These are phyloP conservation scores for Cryphonectria nitschkei DNA, from an alignment of 2,329 filamentous ascomycete species.

Conservation along the genomic window DNA sequence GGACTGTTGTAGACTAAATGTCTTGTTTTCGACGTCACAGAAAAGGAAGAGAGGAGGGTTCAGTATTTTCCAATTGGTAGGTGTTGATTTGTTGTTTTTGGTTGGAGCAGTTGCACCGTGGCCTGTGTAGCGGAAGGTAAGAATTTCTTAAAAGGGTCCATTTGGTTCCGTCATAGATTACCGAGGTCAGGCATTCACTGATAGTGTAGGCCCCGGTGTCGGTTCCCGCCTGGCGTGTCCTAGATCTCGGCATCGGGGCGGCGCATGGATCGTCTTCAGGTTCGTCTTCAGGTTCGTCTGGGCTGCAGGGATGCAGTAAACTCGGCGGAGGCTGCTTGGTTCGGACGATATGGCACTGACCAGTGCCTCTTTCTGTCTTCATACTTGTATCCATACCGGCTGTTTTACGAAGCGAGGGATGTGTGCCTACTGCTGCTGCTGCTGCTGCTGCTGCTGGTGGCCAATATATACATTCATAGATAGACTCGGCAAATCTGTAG, in stretches of 20 bases:
- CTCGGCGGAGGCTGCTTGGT: background rate
- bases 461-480: background rate
- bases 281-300: background rate
- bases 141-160: conserved; percentile 9
- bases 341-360: conserved; percentile 12
- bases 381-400: no score
- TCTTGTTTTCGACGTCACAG: background rate
- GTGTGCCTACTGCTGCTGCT: background rate
- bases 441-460: background rate
- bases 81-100: background rate
- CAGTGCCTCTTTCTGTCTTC: background rate
- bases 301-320: conserved; percentile 12
- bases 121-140: background rate
- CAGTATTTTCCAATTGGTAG: background rate
- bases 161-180: conserved; percentile 28
- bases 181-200: conserved; percentile 11
- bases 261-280: background rate
- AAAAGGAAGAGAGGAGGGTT: background rate
- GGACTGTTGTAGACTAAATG: no score
- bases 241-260: conserved; percentile 28
- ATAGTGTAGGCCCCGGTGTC: conserved; percentile 3
- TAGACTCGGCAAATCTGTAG: background rate
- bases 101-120: background rate
- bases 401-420: background rate
- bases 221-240: conserved; percentile 19